phyloP scores from a whole-genome alignment of 192 early-diverging fungal species.

The Coemansia sp. region DNA sequence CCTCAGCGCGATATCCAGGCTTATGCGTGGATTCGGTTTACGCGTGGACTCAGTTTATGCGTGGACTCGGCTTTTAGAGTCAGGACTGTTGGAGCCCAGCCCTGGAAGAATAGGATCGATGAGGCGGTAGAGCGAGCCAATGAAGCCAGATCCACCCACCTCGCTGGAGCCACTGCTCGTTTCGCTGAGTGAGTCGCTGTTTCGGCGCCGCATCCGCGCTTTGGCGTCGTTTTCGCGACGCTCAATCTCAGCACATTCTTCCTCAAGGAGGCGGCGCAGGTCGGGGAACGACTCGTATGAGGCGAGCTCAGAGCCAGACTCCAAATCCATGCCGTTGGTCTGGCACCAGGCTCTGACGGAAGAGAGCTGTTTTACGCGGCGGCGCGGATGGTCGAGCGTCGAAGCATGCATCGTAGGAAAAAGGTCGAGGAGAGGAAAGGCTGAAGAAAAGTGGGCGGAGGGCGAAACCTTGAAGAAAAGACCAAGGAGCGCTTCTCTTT shows the following conservation, averaged over 20 bases:
- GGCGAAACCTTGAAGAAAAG: background rate
- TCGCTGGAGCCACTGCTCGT: slow-evolving; percentile 20
- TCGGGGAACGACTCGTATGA: slow-evolving; percentile 51
- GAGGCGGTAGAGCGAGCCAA: slow-evolving; percentile 43
- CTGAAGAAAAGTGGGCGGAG: background rate
- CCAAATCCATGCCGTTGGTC: slow-evolving; percentile 36
- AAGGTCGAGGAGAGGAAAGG: background rate
- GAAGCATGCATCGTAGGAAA: slow-evolving; percentile 2
- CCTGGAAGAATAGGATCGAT: slow-evolving; percentile 41
- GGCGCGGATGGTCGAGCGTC: slow-evolving; percentile 20
- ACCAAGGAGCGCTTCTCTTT: background rate
- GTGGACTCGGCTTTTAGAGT: slow-evolving; percentile 12
- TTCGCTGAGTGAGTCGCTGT: slow-evolving; percentile 44
- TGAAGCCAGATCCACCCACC: slow-evolving; percentile 18
- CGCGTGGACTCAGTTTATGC: background rate
- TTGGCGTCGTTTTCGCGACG: slow-evolving; percentile 39
- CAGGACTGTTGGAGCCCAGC: slow-evolving; percentile 9
- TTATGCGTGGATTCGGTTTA: slow-evolving; percentile 3
- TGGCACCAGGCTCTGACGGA: slow-evolving; percentile 47
- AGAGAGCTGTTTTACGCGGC: slow-evolving; percentile 46
- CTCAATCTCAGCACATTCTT: slow-evolving; percentile 52
- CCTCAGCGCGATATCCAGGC: too few species aligned
- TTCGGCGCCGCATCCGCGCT: slow-evolving; percentile 31
- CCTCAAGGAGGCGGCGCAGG: slow-evolving; percentile 42
- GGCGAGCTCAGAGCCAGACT: slow-evolving; percentile 20